Conservation (phyloP, 2,329 filamentous ascomycete genomes). For the Thelonectria blattea region DNA sequence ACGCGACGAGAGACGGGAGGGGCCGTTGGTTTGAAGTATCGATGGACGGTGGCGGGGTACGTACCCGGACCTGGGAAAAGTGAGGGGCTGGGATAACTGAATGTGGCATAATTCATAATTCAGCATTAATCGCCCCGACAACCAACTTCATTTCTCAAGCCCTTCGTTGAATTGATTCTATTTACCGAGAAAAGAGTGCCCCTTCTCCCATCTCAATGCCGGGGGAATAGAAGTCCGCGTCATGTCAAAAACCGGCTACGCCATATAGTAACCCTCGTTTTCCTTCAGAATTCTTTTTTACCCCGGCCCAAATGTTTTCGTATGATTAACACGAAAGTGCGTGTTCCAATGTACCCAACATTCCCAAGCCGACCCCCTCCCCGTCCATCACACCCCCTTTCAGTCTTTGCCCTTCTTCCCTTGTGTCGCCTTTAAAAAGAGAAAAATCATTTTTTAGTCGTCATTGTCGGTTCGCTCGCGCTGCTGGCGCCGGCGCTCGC, state of each 20-base stretch:
- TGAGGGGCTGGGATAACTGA: constrained; percentile 3
- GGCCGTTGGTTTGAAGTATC: not conserved
- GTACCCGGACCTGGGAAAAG: not conserved
- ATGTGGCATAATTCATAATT: too few species aligned
- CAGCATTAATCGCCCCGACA: not conserved
- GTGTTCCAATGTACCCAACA: constrained; percentile 33
- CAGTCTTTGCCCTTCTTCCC: constrained; percentile 18
- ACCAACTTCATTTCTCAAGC: not conserved
- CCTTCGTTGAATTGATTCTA: constrained; percentile 19
- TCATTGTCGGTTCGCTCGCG: constrained; percentile 62
- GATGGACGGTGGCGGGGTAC: not conserved
- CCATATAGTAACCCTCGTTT: constrained; percentile 44
- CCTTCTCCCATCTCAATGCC: constrained; percentile 18
- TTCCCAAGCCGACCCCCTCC: constrained; percentile 22
- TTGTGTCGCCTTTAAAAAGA: constrained; percentile 15
- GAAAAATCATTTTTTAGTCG: constrained; percentile 48
- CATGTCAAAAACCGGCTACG: constrained; percentile 46
- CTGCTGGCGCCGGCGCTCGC: constrained; percentile 45
- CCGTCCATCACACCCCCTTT: not conserved
- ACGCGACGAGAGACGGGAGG: not conserved
- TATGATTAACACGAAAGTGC: constrained; percentile 43
- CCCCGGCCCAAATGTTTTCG: constrained; percentile 35
- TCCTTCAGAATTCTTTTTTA: constrained; percentile 36
- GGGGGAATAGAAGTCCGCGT: constrained; percentile 38
- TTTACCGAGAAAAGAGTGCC: constrained; percentile 14